Evolutionary conservation across 2,329 filamentous ascomycete genomes (phyloP).

Genomic region (Daldinia sp.): DNA sequence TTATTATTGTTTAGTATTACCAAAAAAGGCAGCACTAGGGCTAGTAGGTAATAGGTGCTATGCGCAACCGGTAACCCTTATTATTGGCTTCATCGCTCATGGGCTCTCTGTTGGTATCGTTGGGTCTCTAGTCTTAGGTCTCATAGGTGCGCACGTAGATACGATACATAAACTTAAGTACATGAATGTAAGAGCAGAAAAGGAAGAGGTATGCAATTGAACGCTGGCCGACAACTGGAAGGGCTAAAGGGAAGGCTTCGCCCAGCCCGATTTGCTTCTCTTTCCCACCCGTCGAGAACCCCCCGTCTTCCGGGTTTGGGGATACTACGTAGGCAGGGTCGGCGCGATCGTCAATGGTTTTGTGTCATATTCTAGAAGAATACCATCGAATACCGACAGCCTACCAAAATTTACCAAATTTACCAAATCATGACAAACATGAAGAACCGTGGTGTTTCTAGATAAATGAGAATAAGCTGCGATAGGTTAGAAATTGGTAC

Average conservation of each 20-base stretch:
- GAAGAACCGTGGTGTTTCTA: not conserved
- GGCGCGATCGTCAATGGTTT: not conserved
- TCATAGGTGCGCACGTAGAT: constrained; percentile 8
- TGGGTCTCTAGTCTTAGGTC: not conserved
- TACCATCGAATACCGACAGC: not conserved
- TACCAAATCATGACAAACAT: not conserved
- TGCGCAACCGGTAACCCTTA: constrained; percentile 12
- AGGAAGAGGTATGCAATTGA: constrained; percentile 19
- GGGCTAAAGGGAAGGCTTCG: no score
- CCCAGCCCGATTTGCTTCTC: constrained; percentile 23
- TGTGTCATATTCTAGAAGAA: constrained; percentile 7
- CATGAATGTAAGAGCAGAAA: constrained; percentile 23
- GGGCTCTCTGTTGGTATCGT: not conserved
- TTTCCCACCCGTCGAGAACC: not conserved
- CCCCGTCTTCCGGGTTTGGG: constrained; percentile 9
- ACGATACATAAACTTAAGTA: constrained; percentile 17
- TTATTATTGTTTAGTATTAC: constrained; percentile 5
- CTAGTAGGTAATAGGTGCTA: constrained; percentile 3
- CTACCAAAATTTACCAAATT: no score
- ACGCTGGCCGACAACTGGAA: not conserved
- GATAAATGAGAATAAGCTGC: not conserved
- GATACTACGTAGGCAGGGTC: constrained; percentile 7
- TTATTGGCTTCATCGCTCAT: constrained; percentile 22
- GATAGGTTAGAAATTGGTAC: not conserved
- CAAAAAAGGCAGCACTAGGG: constrained; percentile 30